Evolutionary conservation across 768 basidiomycete species (phyloP).

Genomic region (Cystofilobasidium capitatum): DNA sequence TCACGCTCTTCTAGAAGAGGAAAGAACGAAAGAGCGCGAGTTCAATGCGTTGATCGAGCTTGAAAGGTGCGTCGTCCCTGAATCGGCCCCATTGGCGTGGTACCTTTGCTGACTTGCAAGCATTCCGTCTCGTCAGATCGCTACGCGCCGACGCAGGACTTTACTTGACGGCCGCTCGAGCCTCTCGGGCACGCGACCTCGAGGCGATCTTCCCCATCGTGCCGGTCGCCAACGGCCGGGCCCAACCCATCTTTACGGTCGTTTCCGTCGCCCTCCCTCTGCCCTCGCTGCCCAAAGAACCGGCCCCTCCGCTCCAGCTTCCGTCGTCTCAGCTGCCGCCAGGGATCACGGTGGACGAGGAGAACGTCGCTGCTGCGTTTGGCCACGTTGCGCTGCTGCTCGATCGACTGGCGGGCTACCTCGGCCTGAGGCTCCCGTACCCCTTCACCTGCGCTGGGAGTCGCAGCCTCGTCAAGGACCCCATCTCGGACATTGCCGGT

Average conservation of each 20-base stretch:
- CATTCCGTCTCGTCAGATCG: background rate
- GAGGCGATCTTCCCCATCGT: slow-evolving; percentile 81
- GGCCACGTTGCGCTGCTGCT: slow-evolving; percentile 84
- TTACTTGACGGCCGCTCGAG: slow-evolving; percentile 1
- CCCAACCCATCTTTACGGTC: slow-evolving; percentile 74
- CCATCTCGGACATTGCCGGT: slow-evolving; percentile 88
- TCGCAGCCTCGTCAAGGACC: slow-evolving; percentile 79
- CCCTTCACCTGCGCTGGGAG: slow-evolving; percentile 85
- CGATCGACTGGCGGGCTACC: slow-evolving; percentile 67
- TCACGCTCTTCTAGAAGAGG: background rate
- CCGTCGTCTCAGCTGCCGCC: slow-evolving; percentile 46
- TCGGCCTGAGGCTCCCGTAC: slow-evolving; percentile 59
- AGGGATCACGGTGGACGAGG: slow-evolving; percentile 59
- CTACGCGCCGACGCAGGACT: background rate
- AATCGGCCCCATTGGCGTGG: too few relatives aligned
- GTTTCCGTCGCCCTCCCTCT: slow-evolving; percentile 83
- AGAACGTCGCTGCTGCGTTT: slow-evolving; percentile 74
- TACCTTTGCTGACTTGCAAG: background rate
- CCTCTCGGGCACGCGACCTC: slow-evolving; percentile 38
- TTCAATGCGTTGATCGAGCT: background rate
- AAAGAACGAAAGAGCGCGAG: background rate
- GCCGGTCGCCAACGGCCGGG: slow-evolving; percentile 54
- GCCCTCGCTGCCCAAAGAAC: slow-evolving; percentile 60
- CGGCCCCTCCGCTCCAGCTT: slow-evolving; percentile 69
- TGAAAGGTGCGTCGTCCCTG: background rate